phyloP scores from a whole-genome alignment of 1,139 yeast genomes.

The Pneumocystis wakefieldiae region DNA sequence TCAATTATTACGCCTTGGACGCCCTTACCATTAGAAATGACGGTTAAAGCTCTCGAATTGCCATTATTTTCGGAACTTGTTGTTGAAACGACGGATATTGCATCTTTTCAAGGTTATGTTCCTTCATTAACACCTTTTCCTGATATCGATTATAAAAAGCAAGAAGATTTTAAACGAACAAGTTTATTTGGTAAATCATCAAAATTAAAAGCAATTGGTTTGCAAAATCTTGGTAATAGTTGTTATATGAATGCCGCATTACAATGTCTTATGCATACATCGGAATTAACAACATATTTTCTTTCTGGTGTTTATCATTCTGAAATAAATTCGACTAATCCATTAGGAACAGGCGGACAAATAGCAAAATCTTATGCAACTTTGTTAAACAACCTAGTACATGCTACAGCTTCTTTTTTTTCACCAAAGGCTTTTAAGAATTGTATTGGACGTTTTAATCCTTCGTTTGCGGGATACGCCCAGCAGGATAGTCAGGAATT shows the following conservation, averaged over 20 bases:
- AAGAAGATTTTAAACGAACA: neutral
- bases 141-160: neutral
- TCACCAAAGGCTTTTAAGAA: conserved; percentile 67
- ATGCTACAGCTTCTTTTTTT: conserved; percentile 17
- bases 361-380: conserved; percentile 63
- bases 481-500: conserved; percentile 97
- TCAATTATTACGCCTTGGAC: neutral
- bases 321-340: conserved; percentile 64
- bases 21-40: neutral
- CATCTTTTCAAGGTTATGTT: neutral
- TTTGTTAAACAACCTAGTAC: conserved; percentile 42
- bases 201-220: conserved; percentile 41
- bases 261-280: conserved; percentile 77
- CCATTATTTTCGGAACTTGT: neutral
- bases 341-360: conserved; percentile 71
- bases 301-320: conserved; percentile 36
- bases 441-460: conserved; percentile 63
- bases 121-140: neutral
- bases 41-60: neutral
- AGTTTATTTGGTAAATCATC: neutral
- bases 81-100: neutral
- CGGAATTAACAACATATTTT: conserved; percentile 69
- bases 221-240: conserved; percentile 76
- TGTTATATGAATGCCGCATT: conserved; percentile 96
- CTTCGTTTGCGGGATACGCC: conserved; percentile 71